Percentiles rank a stretch among this genome's conserved stretches.
These are phyloP conservation scores for Hypomyces rosellus DNA, from an alignment of 2,329 filamentous ascomycete species.

Conservation along the genomic window DNA sequence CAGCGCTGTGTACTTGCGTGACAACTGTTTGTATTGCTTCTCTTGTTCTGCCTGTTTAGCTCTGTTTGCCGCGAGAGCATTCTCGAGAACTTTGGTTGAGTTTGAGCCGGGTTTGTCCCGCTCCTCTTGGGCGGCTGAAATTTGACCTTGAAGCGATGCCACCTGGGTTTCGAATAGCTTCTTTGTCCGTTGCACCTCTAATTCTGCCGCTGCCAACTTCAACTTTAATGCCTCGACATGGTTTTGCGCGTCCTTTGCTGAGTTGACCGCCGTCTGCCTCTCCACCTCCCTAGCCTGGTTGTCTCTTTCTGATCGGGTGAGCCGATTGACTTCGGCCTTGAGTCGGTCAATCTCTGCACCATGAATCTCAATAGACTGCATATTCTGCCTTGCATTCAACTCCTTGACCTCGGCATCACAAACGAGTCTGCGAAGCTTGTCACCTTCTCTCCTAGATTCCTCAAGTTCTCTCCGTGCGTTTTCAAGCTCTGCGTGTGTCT, in stretches of 20 bases:
- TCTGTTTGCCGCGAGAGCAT: slow-evolving; percentile 43
- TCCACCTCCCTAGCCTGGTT: slow-evolving; percentile 59
- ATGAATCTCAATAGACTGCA: slow-evolving; percentile 56
- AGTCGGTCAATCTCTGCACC: slow-evolving; percentile 55
- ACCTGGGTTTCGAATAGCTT: slow-evolving; percentile 44
- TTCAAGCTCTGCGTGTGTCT: slow-evolving; percentile 52
- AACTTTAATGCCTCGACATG: slow-evolving; percentile 53
- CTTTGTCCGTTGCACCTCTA: slow-evolving; percentile 39
- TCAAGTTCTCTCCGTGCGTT: slow-evolving; percentile 52
- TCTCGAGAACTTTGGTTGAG: slow-evolving; percentile 36
- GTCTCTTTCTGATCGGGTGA: slow-evolving; percentile 56
- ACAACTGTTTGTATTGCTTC: slow-evolving; percentile 43
- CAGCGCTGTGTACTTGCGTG: slow-evolving; percentile 46
- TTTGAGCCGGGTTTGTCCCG: slow-evolving; percentile 20
- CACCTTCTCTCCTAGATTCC: slow-evolving; percentile 51
- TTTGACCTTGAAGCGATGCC: slow-evolving; percentile 37
- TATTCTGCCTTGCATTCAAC: slow-evolving; percentile 54
- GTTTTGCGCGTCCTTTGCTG: slow-evolving; percentile 52
- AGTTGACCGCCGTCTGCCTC: slow-evolving; percentile 49
- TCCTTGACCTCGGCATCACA: slow-evolving; percentile 65
- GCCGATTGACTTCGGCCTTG: slow-evolving; percentile 50
- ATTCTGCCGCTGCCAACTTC: slow-evolving; percentile 47
- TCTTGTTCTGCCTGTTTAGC: slow-evolving; percentile 49
- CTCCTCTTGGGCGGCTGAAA: slow-evolving; percentile 33
- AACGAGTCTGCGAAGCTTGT: slow-evolving; percentile 59